Conservation (phyloP, 2,329 filamentous ascomycete genomes). For the Diaporthe citri region DNA sequence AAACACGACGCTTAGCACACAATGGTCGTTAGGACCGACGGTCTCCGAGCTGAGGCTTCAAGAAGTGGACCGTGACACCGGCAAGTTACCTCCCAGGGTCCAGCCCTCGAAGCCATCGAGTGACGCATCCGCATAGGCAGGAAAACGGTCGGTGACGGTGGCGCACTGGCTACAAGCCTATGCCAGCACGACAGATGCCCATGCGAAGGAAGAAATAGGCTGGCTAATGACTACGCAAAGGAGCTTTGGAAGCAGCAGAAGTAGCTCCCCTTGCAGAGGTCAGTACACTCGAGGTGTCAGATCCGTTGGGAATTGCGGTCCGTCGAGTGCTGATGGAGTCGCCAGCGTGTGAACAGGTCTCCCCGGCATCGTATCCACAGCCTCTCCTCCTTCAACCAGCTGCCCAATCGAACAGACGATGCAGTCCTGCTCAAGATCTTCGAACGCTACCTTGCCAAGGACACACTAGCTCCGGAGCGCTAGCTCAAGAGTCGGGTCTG, state of each 20-base stretch:
- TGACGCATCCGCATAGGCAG: not conserved
- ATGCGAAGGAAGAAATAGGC: no score
- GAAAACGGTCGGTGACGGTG: not conserved
- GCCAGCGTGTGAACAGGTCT: not conserved
- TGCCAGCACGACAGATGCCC: no score
- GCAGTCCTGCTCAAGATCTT: no score
- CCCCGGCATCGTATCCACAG: not conserved
- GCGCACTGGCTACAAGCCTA: not conserved
- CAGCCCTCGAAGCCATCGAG: not conserved
- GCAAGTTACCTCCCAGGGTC: not conserved
- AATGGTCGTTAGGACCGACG: no score
- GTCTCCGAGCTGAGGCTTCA: not conserved
- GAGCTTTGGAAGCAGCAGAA: not conserved
- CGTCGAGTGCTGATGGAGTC: not conserved
- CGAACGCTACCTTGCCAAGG: not conserved
- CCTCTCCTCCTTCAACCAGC: not conserved
- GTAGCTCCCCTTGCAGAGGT: not conserved
- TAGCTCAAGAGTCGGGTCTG: rapidly evolving
- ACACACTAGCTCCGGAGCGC: not conserved
- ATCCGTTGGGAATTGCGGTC: no score
- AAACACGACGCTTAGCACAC: not conserved
- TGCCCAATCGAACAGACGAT: not conserved
- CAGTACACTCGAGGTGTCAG: no score
- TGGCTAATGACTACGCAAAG: no score
- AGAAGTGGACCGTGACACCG: not conserved